Percentiles rank a stretch among this genome's conserved stretches.
Conservation (phyloP, 2,329 filamentous ascomycete genomes). For the Xylariaceae sp. region DNA sequence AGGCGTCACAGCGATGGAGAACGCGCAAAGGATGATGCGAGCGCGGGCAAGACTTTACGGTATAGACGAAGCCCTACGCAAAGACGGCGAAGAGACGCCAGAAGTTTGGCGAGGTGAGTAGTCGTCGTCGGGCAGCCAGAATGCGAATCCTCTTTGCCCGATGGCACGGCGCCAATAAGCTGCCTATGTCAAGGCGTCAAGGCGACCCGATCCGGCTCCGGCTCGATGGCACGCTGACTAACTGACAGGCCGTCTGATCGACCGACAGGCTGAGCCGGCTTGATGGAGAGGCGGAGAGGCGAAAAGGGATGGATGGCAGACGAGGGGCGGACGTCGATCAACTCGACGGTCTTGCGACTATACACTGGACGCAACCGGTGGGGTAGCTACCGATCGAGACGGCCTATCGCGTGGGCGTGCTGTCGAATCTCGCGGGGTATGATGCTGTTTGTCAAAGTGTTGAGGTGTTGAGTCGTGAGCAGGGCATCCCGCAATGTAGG, state of each 20-base stretch:
- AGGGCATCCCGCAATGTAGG: background rate
- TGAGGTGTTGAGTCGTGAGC: background rate
- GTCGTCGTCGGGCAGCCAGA: background rate
- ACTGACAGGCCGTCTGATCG: background rate
- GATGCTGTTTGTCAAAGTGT: background rate
- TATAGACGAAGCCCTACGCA: background rate
- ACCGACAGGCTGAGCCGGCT: background rate
- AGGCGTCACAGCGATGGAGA: constrained; percentile 3
- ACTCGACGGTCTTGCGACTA: background rate
- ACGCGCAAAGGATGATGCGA: constrained; percentile 1
- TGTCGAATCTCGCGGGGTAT: background rate
- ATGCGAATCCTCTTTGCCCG: background rate
- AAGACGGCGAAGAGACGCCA: background rate
- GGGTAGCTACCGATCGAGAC: background rate
- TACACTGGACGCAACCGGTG: background rate
- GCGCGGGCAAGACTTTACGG: background rate
- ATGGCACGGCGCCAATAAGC: background rate
- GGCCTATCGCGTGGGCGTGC: too few species aligned
- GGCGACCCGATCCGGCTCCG: constrained; percentile 5
- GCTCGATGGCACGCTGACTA: constrained; percentile 1
- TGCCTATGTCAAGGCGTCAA: background rate
- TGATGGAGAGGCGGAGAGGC: background rate
- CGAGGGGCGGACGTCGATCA: background rate
- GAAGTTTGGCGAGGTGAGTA: background rate
- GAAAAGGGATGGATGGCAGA: background rate